phyloP scores from a whole-genome alignment of 2,329 filamentous ascomycete species.

The Xylariales sp. region DNA sequence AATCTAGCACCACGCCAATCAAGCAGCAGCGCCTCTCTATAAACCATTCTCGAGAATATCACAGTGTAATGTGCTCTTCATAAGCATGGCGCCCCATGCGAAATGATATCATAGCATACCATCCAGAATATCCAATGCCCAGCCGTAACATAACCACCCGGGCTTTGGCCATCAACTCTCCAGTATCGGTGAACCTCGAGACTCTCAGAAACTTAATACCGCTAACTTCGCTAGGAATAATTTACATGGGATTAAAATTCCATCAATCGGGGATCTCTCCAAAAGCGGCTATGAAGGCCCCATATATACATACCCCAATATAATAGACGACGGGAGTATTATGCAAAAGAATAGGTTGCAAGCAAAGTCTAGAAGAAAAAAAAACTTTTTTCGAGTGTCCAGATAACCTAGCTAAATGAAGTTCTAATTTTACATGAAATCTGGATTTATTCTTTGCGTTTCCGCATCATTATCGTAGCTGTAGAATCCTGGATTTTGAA shows the following conservation, averaged over 20 bases:
- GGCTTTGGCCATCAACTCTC: not conserved
- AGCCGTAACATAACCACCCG: not conserved
- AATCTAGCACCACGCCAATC: not conserved
- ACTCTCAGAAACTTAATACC: not conserved
- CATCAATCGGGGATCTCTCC: not conserved
- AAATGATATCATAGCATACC: not conserved
- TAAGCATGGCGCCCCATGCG: not conserved
- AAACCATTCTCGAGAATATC: not conserved
- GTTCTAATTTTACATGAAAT: not conserved
- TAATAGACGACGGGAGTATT: not conserved
- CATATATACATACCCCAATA: not conserved
- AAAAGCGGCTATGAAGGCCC: not conserved
- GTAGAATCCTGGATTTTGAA: constrained; percentile 17
- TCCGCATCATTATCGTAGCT: constrained; percentile 19
- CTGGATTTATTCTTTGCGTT: not conserved
- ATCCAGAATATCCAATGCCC: not conserved
- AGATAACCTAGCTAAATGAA: not conserved
- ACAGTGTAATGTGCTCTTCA: not conserved
- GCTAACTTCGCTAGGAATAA: not conserved
- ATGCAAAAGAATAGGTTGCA: not conserved
- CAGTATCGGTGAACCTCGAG: not conserved
- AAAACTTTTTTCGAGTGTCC: too few species aligned
- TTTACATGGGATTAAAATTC: too few species aligned
- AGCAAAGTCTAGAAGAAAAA: too few species aligned
- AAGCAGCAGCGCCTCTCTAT: not conserved